phyloP scores from a whole-genome alignment of 768 basidiomycete species.

The Tylopilus intermedius region DNA sequence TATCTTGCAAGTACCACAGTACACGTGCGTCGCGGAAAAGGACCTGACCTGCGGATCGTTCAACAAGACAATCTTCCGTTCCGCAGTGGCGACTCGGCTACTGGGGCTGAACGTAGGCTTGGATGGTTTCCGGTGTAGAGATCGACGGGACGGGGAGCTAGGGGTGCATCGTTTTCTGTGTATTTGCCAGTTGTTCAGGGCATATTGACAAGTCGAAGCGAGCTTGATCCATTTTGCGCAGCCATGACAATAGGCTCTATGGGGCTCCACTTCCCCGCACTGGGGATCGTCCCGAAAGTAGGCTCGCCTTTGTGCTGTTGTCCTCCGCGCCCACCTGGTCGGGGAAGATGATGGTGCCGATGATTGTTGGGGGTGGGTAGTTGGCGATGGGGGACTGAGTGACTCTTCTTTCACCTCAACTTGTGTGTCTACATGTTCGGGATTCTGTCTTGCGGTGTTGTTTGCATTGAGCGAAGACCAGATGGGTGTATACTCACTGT shows the following conservation, averaged over 20 bases:
- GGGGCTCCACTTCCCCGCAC: slow-evolving; percentile 44
- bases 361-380: neutral
- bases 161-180: slow-evolving; percentile 49
- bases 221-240: slow-evolving; percentile 65
- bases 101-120: slow-evolving; percentile 40
- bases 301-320: slow-evolving; percentile 44
- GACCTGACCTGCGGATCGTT: slow-evolving; percentile 59
- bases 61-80: slow-evolving; percentile 56
- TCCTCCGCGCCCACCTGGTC: slow-evolving; percentile 17
- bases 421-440: neutral
- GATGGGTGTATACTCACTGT: slow-evolving; percentile 13
- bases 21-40: slow-evolving; percentile 42
- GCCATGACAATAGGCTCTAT: slow-evolving; percentile 52
- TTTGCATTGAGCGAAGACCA: slow-evolving; percentile 2
- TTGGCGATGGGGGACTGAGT: slow-evolving; percentile 3
- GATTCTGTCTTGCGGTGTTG: slow-evolving; percentile 14
- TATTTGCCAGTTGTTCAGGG: slow-evolving; percentile 46
- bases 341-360: slow-evolving; percentile 3
- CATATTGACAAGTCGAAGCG: slow-evolving; percentile 37
- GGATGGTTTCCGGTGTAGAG: slow-evolving; percentile 13
- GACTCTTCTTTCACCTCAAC: slow-evolving; percentile 16
- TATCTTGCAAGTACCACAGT: slow-evolving; percentile 49
- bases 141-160: slow-evolving; percentile 33
- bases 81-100: slow-evolving; percentile 55
- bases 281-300: slow-evolving; percentile 51